Evolutionary conservation across 805 yeast genomes (phyloP), one percentile per base, ranked within the genome.

Genomic region (Ogataea zsoltii): DNA sequence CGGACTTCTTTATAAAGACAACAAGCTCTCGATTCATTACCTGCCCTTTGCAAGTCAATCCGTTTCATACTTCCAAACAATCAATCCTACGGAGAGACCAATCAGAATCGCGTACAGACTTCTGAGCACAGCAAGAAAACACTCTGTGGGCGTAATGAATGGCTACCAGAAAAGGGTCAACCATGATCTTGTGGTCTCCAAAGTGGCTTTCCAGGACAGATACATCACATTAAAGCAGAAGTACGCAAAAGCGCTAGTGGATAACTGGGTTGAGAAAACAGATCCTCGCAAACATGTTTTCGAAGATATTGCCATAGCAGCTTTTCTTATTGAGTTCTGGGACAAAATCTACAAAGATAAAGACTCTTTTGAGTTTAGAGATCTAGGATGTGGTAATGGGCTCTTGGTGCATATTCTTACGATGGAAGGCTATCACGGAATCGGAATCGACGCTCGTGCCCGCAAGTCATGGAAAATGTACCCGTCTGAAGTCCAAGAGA

Each of bases 321-420:
- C 97, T 0, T 92, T 92, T 56, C 71, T 92, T 49, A 87, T 92
- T 21, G 96, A 88, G 66, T 73, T 88, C 29, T 92, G 98, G 98
- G 66, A 66, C 7, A 69, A 74, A 37, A 73, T 77, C 36, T 72
- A 67, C 41, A 55, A 61, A 26, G 63, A 60, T 28, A 67, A 70
- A 33, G 56, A 61, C 4, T 68, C 67, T 3, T 81, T 85, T 56
- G 83, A 83, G 56, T 92, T 91, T 61, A 75, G 92, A 53, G 98
- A 92, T 67, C 64, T 92, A 43, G 98, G 98, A 0, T 92, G 98
- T 68, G 98, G 98, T 6, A 92, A 92, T 66, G 98, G 98, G 7
- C 72, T 88, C 13, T 67, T 92, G 36, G 95, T 88, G 10, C 79
- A 88, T 55, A 77, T 92, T 21, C 69, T 92, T 39, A 68, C 76